Base-by-base conservation (phyloP, 1,139 yeast genomes). In the Kurtzmaniella quercitrusa region DNA sequence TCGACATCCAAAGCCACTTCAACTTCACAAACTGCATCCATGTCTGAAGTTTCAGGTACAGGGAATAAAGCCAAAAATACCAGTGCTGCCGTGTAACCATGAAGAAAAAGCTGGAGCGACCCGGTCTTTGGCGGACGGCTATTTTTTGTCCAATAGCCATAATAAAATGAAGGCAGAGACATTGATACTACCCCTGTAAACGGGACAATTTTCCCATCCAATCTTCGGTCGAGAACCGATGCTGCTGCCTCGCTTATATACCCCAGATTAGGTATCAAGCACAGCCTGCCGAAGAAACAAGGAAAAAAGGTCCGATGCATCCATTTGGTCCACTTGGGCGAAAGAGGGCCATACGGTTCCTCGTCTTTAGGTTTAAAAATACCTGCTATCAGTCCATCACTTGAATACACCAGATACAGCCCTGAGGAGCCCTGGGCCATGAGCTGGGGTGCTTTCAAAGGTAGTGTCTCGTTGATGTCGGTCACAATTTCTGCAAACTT, bases 301-400 rank as follows among this genome's bases (percentile, higher is more conserved):
- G 91, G 91, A 47, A 84, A 84, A 48, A 84, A 72, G 23, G 84
- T 84, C 47, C 91, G 61, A 56, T 84, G 91, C 7, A 83, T 58
- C 91, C 91, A 84, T 61, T 84, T 84, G 2, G 87, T 78, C 89
- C 91, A 82, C 57, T 84, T 84, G 0, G 91, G 91, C 5, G 86
- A 80, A 42, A 84, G 56, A 0, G 89, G 88, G 0, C 91, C 93
- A 54, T 84, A 84, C 0, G 91, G 93, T 51, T 84, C 91, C 59
- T 84, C 93, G 59, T 84, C 88, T 55, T 83, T 83, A 5, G 93
- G 93, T 56, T 84, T 84, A 66, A 84, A 84, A 2, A 84, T 82
- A 0, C 84, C 91, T 17, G 42, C 38, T 7, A 62, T 57, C 36
- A 60, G 56, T 23, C 61, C 60, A 2, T 53, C 42, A 2, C 63